Evolutionary conservation across 331 rosid genomes (phyloP), one percentile per base, ranked within the genome.

Genomic region (Rhamnella rubrinervis): DNA sequence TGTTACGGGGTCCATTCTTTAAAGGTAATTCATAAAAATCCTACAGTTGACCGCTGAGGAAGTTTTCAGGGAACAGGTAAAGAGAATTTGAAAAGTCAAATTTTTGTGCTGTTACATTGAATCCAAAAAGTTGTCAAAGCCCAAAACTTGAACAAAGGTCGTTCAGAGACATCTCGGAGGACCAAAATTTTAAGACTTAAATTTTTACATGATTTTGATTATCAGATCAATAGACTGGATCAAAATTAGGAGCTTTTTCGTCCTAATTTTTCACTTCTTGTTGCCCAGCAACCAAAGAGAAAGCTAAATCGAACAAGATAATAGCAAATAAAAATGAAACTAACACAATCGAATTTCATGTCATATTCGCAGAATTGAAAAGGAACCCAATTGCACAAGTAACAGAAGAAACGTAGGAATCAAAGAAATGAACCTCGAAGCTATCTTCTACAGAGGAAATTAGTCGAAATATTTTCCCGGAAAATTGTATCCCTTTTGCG

Each of bases 51-150:
- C 74, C 65, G 77, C 75, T 60, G 46, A 59, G 71, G 49, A 59
- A 82, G 70, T 76, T 39, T 39, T 28, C 50, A 64, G 40, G 68
- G 37, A 71, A 69, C 67, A 39, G 67, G 62, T 63, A 66, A 17
- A 58, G 44, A 57, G 72, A 66, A 13, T 6, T 46, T n/a, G 31
- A 44, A 35, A 44, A 17, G 76, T 68, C 50, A 14, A 2, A 51
- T 31, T 78, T 53, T 11, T 66, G 66, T 59, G 78, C 67, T 56
- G 78, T 70, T 75, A 65, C 75, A 80, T 68, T 77, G 68, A 78
- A 76, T 78, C 37, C 71, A 55, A 74, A 76, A 82, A 82, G 74
- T 55, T 58, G 1, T 10, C 47, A 28, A 5, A 21, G 56, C 1
- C 50, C 9, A 49, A 50, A 65, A 25, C 52, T 6, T 37, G 25